Conservation (phyloP, 331 rosid species). For the Spiraea crenata region DNA sequence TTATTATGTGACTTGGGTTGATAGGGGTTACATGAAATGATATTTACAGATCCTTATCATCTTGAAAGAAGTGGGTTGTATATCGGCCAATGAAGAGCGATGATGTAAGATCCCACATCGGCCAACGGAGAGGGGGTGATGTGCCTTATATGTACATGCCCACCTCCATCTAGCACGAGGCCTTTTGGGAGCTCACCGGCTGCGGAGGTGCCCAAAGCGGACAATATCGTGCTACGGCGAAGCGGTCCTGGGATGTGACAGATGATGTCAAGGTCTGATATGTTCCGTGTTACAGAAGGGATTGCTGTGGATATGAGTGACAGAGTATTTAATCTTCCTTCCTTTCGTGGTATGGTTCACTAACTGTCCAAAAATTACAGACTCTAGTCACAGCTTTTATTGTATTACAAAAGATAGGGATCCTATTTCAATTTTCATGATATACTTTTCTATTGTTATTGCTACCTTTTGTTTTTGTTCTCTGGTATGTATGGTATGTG, state of each 20-base stretch:
- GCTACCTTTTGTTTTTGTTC: not conserved
- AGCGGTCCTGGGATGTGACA: no score
- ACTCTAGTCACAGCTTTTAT: not conserved
- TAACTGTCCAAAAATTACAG: slow-evolving; percentile 6
- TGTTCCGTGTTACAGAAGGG: slow-evolving; percentile 70
- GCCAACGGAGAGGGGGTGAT: no score
- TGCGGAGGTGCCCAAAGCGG: no score
- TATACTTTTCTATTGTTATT: not conserved
- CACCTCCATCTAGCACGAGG: no score
- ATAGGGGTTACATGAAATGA: slow-evolving; percentile 25
- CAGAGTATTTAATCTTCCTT: slow-evolving; percentile 75
- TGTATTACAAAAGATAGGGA: no score
- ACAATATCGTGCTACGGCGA: no score
- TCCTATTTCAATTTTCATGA: no score
- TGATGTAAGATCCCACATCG: no score
- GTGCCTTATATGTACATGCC: no score
- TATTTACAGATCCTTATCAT: slow-evolving; percentile 62
- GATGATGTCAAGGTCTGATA: slow-evolving; percentile 88
- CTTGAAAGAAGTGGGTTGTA: slow-evolving; percentile 67
- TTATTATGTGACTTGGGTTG: not conserved
- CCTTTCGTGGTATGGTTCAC: slow-evolving; percentile 68
- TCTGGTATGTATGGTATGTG: not conserved
- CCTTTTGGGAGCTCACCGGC: no score
- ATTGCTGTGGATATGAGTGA: slow-evolving; percentile 78
- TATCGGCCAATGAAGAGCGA: slow-evolving; percentile 78